Base-by-base conservation (phyloP, 2,329 filamentous ascomycete species). In the Fusarium goolgardi region DNA sequence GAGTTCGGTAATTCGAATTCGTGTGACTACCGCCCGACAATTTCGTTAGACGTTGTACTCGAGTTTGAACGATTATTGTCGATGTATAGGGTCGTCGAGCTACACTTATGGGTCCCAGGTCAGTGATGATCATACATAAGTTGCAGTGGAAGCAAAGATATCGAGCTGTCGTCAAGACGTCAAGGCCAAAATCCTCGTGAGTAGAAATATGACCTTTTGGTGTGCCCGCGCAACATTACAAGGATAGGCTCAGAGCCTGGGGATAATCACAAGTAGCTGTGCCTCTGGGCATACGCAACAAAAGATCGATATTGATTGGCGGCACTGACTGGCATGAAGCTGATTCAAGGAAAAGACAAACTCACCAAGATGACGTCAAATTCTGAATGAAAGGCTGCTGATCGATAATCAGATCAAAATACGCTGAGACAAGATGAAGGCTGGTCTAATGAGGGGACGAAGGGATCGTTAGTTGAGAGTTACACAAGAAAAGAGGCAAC, bases 331-430 rank as follows among this genome's bases (percentile, higher is more conserved):
- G 55, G 60, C 47, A 50, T 63, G 45, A 18, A 59, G 47, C 55
- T 47, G 59, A 61, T 67, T 45, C 46, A 69, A 65, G 60, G 49
- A 61, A 67, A 46, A 55, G 13, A 47, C 44, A 59, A 35, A 72
- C 69, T 71, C 64, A 73, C 71, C 62, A 59, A 50, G 58, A 73
- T 73, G 71, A 73, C 71, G 71, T 73, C 70, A 74, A 70, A 70
- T 62, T 53, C 41, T 41, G 6, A 39, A 31, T 20, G 54, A 58
- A 58, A 65, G 47, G 40, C 31, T 52, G 55, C 16, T 46, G 37
- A 46, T 65, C 41, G 25, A 49, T 37, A 31, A 55, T 44, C 4
- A 20, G 32, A 40, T 64, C 46, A 65, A 44, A 37, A 39, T 51
- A 21, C 15, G 41, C 44, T 50, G 29, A 64, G 55, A 41, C 20